Evolutionary conservation across 2,329 filamentous ascomycete species (phyloP).

Genomic region (Huntiella savannae): DNA sequence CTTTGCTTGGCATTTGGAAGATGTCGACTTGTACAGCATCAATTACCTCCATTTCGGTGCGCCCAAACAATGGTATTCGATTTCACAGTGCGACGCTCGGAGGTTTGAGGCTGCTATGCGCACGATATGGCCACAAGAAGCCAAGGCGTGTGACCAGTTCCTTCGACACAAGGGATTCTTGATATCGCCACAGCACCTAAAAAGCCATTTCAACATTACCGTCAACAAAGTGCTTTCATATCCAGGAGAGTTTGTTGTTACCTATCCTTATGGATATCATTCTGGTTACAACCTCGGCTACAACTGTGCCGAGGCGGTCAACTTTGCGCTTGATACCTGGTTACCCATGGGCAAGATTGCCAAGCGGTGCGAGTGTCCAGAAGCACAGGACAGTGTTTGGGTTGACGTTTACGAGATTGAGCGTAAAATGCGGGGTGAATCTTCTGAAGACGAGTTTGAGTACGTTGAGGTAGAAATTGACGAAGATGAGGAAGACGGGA

Average conservation of each 20-base stretch:
- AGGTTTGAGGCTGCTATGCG: conserved; percentile 92
- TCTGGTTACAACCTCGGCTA: conserved; percentile 96
- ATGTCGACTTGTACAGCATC: conserved; percentile 97
- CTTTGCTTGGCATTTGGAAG: conserved; percentile 96
- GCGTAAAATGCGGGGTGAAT: conserved; percentile 64
- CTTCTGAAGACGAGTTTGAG: conserved; percentile 58
- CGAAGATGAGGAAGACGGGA: conserved; percentile 43
- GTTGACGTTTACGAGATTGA: conserved; percentile 93
- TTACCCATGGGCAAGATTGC: conserved; percentile 86
- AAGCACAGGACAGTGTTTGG: conserved; percentile 94
- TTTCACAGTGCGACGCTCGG: conserved; percentile 83
- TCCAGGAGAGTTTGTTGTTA: conserved; percentile 95
- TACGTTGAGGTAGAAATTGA: conserved; percentile 57
- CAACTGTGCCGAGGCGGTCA: conserved; percentile 96
- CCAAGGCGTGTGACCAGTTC: conserved; percentile 91
- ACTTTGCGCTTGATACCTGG: conserved; percentile 93
- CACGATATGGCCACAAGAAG: conserved; percentile 82
- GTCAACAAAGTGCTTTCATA: conserved; percentile 93
- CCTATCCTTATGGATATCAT: conserved; percentile 95
- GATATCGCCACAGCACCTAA: conserved; percentile 75
- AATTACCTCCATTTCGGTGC: conserved; percentile 98
- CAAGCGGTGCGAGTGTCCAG: conserved; percentile 89
- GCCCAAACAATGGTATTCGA: conserved; percentile 98
- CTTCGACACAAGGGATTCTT: conserved; percentile 94
- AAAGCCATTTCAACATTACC: conserved; percentile 79